Conservation (phyloP, 768 basidiomycete species). For the Glaciozyma antarctica region DNA sequence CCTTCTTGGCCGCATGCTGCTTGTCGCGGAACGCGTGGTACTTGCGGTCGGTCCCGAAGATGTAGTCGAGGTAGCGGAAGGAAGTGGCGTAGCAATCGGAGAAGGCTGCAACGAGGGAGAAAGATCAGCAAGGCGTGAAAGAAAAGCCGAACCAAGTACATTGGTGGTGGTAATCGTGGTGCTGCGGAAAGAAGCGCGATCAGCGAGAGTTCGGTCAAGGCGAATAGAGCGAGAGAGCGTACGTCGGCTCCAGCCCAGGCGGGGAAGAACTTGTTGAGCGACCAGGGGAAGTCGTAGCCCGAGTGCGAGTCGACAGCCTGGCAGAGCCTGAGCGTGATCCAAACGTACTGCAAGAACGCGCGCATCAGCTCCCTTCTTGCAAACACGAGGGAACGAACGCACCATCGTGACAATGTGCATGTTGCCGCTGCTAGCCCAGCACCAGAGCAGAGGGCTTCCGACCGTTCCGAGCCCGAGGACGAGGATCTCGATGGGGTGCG, state of each 20-base stretch:
- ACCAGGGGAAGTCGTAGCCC: conserved; percentile 99
- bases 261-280: conserved; percentile 76
- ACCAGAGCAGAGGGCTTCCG: conserved; percentile 74
- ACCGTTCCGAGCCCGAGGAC: conserved; percentile 89
- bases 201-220: not conserved
- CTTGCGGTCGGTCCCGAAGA: conserved; percentile 69
- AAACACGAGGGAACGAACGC: not conserved
- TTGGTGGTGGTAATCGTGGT: conserved; percentile 55
- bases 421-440: conserved; percentile 42
- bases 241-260: conserved; percentile 95
- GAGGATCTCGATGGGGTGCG: conserved; percentile 89
- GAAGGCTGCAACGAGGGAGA: conserved; percentile 26
- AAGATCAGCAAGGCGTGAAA: conserved; percentile 39
- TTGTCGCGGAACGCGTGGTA: conserved; percentile 70
- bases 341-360: conserved; percentile 51
- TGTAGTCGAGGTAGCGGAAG: conserved; percentile 49
- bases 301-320: conserved; percentile 95
- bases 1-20: conserved; percentile 45
- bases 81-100: conserved; percentile 23
- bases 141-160: not conserved
- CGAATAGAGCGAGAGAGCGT: conserved; percentile 42
- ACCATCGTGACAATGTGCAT: conserved; percentile 79
- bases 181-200: not conserved
- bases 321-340: conserved; percentile 87
- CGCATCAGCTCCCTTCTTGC: not conserved